A percentile compares a stretch with the other conserved stretches of the same genome.
Evolutionary conservation across 805 yeast genomes (phyloP).

Genomic region (Cyberlindnera meyerae): DNA sequence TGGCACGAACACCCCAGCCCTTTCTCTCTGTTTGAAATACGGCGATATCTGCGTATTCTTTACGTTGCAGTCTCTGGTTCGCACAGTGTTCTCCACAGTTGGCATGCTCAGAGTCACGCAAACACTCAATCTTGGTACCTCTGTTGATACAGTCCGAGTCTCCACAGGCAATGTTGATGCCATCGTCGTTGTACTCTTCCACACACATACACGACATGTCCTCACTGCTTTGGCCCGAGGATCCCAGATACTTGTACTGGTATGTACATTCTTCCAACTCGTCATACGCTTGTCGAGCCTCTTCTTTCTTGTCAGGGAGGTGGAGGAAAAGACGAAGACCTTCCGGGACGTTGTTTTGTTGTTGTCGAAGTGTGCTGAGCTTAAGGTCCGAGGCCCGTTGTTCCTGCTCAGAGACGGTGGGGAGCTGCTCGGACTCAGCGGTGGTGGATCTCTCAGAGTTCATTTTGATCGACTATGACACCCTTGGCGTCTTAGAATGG

Average conservation of each 20-base stretch:
- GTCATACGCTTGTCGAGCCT: slow-evolving; percentile 58
- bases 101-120: slow-evolving; percentile 56
- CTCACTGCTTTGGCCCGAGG: slow-evolving; percentile 52
- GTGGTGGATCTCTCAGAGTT: slow-evolving; percentile 3
- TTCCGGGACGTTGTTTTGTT: slow-evolving; percentile 20
- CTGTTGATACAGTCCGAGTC: slow-evolving; percentile 90
- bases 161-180: slow-evolving; percentile 65
- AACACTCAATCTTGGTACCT: slow-evolving; percentile 88
- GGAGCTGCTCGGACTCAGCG: slow-evolving; percentile 12
- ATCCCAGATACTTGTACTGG: slow-evolving; percentile 55
- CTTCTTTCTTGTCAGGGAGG: slow-evolving; percentile 56
- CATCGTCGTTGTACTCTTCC: slow-evolving; percentile 39
- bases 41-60: slow-evolving; percentile 68
- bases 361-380: slow-evolving; percentile 13
- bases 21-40: slow-evolving; percentile 79
- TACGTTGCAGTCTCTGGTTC: slow-evolving; percentile 83
- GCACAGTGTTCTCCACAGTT: slow-evolving; percentile 74
- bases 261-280: slow-evolving; percentile 59
- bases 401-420: slow-evolving; percentile 16
- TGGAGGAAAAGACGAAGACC: slow-evolving; percentile 26
- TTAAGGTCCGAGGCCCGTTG: slow-evolving; percentile 17
- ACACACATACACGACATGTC: slow-evolving; percentile 88
- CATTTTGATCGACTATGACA: too few species aligned
- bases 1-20: slow-evolving; percentile 87
- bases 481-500: too few species aligned